Base-by-base conservation (phyloP, 345 rosid species). In the Rubroshorea leprosula region DNA sequence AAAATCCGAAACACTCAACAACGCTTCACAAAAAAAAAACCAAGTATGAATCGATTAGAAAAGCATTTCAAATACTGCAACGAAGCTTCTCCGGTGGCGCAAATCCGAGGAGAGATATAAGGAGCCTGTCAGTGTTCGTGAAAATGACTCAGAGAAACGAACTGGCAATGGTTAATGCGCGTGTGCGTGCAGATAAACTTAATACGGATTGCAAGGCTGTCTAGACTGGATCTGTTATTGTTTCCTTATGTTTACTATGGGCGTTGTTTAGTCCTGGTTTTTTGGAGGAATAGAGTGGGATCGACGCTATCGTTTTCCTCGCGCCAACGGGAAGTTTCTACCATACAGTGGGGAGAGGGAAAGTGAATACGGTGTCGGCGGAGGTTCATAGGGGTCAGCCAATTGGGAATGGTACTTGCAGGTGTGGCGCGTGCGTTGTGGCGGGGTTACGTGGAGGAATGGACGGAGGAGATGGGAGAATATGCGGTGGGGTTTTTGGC, bases 261-360 rank as follows among this genome's bases (percentile, higher is more conserved):
- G 41, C n/a, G n/a, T n/a, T n/a, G 12, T 35, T 1, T 35, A 35
- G 7, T 35, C 12, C 41, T 6, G 41, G 41, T 35, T 29, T 52
- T 4, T 47, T 29, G 9, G n/a, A 71, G 76, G 79, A 67, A 71
- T 78, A 56, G 77, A 72, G 80, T 71, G 76, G 0, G 47, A 56
- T 48, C 65, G 27, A 79, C 78, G 84, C 70, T 80, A 71, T 66
- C 71, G 74, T 66, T 72, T 68, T 54, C 66, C 64, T 60, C 70
- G 72, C 62, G 51, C 59, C 60, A 57, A 57, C 78, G 60, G 81
- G 77, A 76, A 66, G 55, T 67, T 53, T 19, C 11, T 35, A 3
- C 12, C 12, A 35, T 35, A 8, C 41, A 35, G 41, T 35, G 41
- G 41, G 12, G 12, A 35, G 12, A 13, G 41, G 41, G 41, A 3